Evolutionary conservation across 2,329 filamentous ascomycete species (phyloP).

Genomic region (Penicillium sumatraense): DNA sequence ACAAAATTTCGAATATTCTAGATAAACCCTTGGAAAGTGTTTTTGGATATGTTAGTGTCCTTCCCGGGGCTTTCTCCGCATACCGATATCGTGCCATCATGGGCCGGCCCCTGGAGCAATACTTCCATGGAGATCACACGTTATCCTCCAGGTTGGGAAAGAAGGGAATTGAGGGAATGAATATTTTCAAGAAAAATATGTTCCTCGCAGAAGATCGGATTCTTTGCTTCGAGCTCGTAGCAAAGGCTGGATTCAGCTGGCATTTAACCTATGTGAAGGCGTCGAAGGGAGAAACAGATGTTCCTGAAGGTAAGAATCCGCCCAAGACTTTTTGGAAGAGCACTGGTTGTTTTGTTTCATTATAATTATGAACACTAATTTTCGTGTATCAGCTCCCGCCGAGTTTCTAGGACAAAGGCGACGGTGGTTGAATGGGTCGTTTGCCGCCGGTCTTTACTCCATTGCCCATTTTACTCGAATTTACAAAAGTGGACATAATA

Average conservation of each 20-base stretch:
- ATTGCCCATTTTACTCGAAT: constrained; percentile 5
- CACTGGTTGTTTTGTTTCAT: neutral
- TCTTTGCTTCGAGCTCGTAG: constrained; percentile 8
- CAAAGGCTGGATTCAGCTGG: constrained; percentile 7
- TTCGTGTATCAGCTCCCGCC: neutral
- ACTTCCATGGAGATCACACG: constrained; percentile 8
- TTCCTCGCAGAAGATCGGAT: constrained; percentile 8
- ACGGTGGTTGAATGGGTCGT: constrained; percentile 7
- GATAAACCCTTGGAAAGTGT: constrained; percentile 7
- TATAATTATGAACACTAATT: neutral
- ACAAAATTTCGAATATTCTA: constrained; percentile 8
- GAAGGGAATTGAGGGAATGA: neutral
- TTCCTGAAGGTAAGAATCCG: constrained; percentile 4
- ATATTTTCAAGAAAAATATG: constrained; percentile 13
- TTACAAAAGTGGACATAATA: constrained; percentile 8
- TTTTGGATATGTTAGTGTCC: constrained; percentile 10
- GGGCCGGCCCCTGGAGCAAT: constrained; percentile 8
- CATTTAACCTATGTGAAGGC: constrained; percentile 10
- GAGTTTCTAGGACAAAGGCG: constrained; percentile 4
- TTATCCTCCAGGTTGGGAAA: neutral
- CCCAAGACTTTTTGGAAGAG: too few relatives aligned
- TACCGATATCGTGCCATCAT: constrained; percentile 9
- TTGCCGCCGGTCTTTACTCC: constrained; percentile 5
- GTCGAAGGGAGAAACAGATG: constrained; percentile 4
- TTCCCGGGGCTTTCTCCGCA: constrained; percentile 5